A percentile compares a stretch with the other conserved stretches of the same genome.
These are phyloP conservation scores for Echium plantagineum DNA, from an alignment of 257 asterid genomes.

Conservation along the genomic window DNA sequence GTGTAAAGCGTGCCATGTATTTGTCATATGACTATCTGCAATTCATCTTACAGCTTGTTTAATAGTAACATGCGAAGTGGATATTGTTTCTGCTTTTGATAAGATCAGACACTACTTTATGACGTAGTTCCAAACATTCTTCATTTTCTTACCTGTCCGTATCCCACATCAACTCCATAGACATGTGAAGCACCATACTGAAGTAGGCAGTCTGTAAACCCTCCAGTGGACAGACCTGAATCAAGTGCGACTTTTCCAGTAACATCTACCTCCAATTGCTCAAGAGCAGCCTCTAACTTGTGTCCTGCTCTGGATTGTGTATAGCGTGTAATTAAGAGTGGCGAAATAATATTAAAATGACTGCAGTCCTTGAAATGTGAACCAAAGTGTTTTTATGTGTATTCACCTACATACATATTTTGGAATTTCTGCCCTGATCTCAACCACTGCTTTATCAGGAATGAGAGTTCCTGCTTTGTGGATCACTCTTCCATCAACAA, in stretches of 20 bases:
- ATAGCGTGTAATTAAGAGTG: conserved; percentile 9
- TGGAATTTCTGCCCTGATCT: conserved; percentile 89
- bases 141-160: conserved; percentile 63
- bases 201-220: conserved; percentile 97
- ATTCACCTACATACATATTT: conserved; percentile 99
- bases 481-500: conserved; percentile 83
- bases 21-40: no score
- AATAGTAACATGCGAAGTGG: no score
- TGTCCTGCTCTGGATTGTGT: conserved; percentile 66
- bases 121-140: not conserved
- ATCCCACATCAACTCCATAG: conserved; percentile 98
- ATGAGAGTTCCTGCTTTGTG: conserved; percentile 85
- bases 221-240: conserved; percentile 99
- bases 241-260: conserved; percentile 84
- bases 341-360: conserved; percentile 3
- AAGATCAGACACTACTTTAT: not conserved
- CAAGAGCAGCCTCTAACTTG: conserved; percentile 90
- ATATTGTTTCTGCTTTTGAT: not conserved
- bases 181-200: conserved; percentile 90
- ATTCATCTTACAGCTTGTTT: no score
- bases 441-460: conserved; percentile 74
- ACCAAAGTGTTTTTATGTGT: conserved; percentile 19
- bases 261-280: conserved; percentile 75
- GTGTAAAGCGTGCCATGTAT: no score
- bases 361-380: not conserved